Conservation (phyloP, 495 filamentous ascomycete genomes). For the Letharia columbiana region DNA sequence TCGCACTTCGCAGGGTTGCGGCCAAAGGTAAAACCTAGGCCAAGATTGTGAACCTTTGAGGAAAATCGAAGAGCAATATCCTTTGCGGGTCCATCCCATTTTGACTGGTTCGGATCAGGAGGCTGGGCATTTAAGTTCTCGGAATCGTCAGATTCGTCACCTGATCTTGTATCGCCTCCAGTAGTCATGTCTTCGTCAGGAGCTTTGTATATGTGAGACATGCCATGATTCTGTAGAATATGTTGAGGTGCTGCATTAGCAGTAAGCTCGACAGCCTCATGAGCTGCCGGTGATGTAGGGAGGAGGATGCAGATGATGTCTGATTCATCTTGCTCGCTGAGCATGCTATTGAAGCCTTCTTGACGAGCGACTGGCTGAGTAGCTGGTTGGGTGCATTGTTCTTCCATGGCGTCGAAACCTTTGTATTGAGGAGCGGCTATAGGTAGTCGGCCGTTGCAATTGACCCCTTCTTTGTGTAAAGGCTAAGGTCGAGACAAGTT, state of each 20-base stretch:
- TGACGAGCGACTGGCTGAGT: constrained; percentile 78
- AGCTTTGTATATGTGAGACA: constrained; percentile 20
- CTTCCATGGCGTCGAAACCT: constrained; percentile 21
- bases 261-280: constrained; percentile 52
- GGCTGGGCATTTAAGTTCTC: constrained; percentile 24
- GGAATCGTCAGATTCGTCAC: constrained; percentile 29
- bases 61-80: constrained; percentile 79
- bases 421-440: constrained; percentile 10
- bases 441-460: constrained; percentile 22
- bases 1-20: constrained; percentile 65
- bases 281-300: constrained; percentile 64
- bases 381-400: constrained; percentile 51
- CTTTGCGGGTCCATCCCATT: constrained; percentile 37
- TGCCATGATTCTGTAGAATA: constrained; percentile 44
- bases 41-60: constrained; percentile 53
- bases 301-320: constrained; percentile 87
- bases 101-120: constrained; percentile 32
- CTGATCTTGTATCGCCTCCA: not conserved
- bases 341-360: constrained; percentile 60
- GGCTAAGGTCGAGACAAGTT: constrained; percentile 7
- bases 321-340: constrained; percentile 68
- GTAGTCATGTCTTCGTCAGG: constrained; percentile 5
- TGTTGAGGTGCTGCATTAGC: constrained; percentile 45
- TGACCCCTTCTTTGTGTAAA: constrained; percentile 18
- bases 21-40: constrained; percentile 74